phyloP scores from a whole-genome alignment of 148 eudicot genomes.

The Rhododendron mucronatum region DNA sequence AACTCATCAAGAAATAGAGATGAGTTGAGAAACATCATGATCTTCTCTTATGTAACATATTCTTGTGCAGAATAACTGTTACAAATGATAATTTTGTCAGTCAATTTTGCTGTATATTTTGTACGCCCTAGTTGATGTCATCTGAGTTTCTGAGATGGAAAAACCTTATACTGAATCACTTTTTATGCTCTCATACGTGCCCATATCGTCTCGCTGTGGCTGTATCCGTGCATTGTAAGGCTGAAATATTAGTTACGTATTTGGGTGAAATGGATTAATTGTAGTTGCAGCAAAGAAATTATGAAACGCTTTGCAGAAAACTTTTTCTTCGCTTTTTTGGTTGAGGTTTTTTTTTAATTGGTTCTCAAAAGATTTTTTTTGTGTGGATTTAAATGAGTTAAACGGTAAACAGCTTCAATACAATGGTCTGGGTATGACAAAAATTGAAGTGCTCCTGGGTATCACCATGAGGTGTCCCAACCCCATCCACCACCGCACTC shows the following conservation, averaged over 20 bases:
- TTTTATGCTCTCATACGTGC: neutral
- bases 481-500: too few relatives aligned
- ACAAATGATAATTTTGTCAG: neutral
- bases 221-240: neutral
- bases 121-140: neutral
- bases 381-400: too few relatives aligned
- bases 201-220: neutral
- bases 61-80: neutral
- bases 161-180: neutral
- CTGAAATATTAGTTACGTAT: neutral
- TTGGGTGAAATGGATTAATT: neutral
- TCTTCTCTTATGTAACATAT: conserved; percentile 1
- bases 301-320: neutral
- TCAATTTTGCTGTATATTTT: neutral
- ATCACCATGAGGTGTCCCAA: too few relatives aligned
- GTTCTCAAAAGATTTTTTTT: too few relatives aligned
- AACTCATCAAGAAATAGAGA: conserved; percentile 7
- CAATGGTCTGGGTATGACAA: too few relatives aligned
- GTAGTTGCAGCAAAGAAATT: neutral
- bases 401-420: too few relatives aligned
- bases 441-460: too few relatives aligned
- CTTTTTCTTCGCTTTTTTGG: neutral
- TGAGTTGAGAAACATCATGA: neutral
- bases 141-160: neutral
- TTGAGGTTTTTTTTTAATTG: neutral